These are phyloP conservation scores for grape (Vitis vinifera) DNA, from an alignment of 164 flowering plant species.

Conservation along the genomic window ASM3070453v1 NC_081813.1:5251001-5251500, in stretches of 20 bases:
- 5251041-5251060: conserved; percentile 66
- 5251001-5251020: conserved; percentile 77
- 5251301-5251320: conserved; percentile 66
- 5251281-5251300: conserved; percentile 29
- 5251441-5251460: conserved; percentile 64
- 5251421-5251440: conserved; percentile 48
- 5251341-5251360: conserved; percentile 68
- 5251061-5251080: conserved; percentile 66
- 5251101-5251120: conserved; percentile 50
- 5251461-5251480: conserved; percentile 73
- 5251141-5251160: conserved; percentile 59
- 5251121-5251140: conserved; percentile 43
- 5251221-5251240: no score
- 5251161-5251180: conserved; percentile 36
- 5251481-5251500: conserved; percentile 74
- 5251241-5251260: no score
- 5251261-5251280: conserved; percentile 37
- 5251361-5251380: conserved; percentile 63
- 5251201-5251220: no score
- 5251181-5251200: not conserved
- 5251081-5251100: conserved; percentile 59
- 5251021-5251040: conserved; percentile 65
- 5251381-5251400: conserved; percentile 61
- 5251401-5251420: conserved; percentile 65
- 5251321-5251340: conserved; percentile 55